Evolutionary conservation across 495 filamentous ascomycete genomes (phyloP), one percentile per base, ranked within the genome.

Genomic region (Hypomontagnella submonticulosa): DNA sequence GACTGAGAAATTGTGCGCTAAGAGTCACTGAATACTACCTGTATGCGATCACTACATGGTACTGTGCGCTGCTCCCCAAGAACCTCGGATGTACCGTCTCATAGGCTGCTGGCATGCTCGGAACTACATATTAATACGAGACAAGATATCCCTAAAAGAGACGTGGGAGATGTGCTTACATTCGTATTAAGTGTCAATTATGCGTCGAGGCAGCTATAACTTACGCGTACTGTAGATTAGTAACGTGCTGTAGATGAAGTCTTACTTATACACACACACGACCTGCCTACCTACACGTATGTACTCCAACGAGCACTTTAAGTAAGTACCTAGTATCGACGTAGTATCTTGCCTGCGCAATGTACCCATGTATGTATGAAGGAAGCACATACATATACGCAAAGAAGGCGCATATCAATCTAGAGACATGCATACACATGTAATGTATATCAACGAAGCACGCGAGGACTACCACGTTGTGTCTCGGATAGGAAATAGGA

Each of bases 401-500:
- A 51, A 11, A 46, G 15, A 66, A 7, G 42, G 42, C 44, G 50
- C 60, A 33, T 49, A 40, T 42, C 37, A 50, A 57, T 43, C 46
- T 33, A 34, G 36, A 51, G n/a, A 49, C n/a, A 6, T 36, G 30
- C 30, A n/a, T 43, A 2, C 8, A 23, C 11, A 37, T 27, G 32
- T 16, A 42, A 43, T 46, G 37, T 18, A 23, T 38, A 23, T 18
- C 12, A 8, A 38, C 34, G 40, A 44, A 57, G 60, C 66, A 69
- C 55, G 66, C 66, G 60, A 69, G 50, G 34, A 59, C 59, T 62
- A 64, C 66, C 66, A 69, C 66, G 60, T 64, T 69, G 13, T 57
- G 66, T 69, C 66, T 64, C 66, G 44, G 60, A 61, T 64, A 61
- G 60, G 66, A 36, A 64, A 64, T 59, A 49, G 47, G 37, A 30